phyloP scores from a whole-genome alignment of 345 rosid species.

The Murraya koenigii region DNA sequence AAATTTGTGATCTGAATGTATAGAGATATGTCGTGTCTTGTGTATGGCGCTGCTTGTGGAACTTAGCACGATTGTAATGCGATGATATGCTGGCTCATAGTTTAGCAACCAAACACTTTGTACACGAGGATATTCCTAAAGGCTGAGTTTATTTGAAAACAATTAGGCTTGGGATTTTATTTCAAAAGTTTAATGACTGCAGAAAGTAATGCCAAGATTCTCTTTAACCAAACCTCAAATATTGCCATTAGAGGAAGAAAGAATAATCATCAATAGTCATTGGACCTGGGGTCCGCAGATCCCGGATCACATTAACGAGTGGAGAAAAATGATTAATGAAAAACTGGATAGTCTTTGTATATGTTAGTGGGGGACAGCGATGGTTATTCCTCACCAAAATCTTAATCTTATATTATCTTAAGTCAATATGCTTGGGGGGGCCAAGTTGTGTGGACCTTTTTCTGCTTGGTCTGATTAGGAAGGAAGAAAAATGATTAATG shows the following conservation, averaged over 20 bases:
- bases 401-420: conserved; percentile 7
- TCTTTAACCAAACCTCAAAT: conserved; percentile 21
- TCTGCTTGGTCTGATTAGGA: conserved; percentile 14
- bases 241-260: conserved; percentile 13
- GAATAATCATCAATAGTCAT: conserved; percentile 6
- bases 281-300: conserved; percentile 6
- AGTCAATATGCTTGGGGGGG: conserved; percentile 16
- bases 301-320: conserved; percentile 24
- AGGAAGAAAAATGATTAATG: conserved; percentile 26
- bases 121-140: background rate
- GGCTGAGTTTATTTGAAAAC: background rate
- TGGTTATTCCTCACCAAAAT: conserved; percentile 8
- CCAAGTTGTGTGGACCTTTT: conserved; percentile 12
- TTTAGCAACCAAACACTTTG: background rate
- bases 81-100: background rate
- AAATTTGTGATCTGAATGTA: conserved; percentile 16
- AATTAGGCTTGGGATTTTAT: background rate
- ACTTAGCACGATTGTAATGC: background rate
- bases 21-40: background rate
- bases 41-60: conserved; percentile 10
- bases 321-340: conserved; percentile 11
- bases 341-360: background rate
- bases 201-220: conserved; percentile 6
- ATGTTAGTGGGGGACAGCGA: conserved; percentile 20
- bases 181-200: background rate